Evolutionary conservation across 371 early-diverging fungal species (phyloP).

Genomic region (Nosema muscidifuracis): DNA sequence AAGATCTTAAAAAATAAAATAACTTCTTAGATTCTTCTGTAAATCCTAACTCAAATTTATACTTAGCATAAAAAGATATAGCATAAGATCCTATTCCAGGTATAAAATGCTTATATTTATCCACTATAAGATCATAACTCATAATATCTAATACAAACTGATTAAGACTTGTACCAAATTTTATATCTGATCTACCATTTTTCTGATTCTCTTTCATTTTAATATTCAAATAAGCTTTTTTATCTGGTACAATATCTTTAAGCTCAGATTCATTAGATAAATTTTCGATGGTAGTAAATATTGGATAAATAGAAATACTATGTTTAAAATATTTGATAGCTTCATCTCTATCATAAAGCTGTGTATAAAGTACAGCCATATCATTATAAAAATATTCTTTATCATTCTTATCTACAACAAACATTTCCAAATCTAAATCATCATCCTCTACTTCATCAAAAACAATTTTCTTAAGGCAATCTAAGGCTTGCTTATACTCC

Average conservation of each 20-base stretch:
- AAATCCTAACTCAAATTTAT: slow-evolving; percentile 17
- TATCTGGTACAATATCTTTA: background rate
- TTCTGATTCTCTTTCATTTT: slow-evolving; percentile 3
- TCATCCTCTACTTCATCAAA: slow-evolving; percentile 24
- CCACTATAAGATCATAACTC: background rate
- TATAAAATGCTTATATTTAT: slow-evolving; percentile 29
- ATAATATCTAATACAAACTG: background rate
- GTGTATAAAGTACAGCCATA: slow-evolving; percentile 47
- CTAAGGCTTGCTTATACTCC: slow-evolving; percentile 51
- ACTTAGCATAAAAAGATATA: slow-evolving; percentile 38
- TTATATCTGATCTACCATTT: background rate
- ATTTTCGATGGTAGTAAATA: slow-evolving; percentile 28
- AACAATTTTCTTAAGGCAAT: slow-evolving; percentile 22
- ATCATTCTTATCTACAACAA: slow-evolving; percentile 48
- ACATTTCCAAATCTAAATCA: slow-evolving; percentile 17
- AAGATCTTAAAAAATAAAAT: slow-evolving; percentile 52
- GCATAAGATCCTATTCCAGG: slow-evolving; percentile 49
- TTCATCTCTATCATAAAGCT: slow-evolving; percentile 35
- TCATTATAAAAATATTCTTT: slow-evolving; percentile 46
- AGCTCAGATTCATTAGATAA: slow-evolving; percentile 27
- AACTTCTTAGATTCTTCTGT: slow-evolving; percentile 21
- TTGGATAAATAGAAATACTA: slow-evolving; percentile 16
- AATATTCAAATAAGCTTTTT: no score
- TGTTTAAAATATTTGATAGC: slow-evolving; percentile 32
- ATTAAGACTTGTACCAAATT: background rate